Percentiles rank a stretch among this genome's conserved stretches.
Conservation (phyloP, 2,329 filamentous ascomycete genomes). For the Clonostachys rosea region DNA sequence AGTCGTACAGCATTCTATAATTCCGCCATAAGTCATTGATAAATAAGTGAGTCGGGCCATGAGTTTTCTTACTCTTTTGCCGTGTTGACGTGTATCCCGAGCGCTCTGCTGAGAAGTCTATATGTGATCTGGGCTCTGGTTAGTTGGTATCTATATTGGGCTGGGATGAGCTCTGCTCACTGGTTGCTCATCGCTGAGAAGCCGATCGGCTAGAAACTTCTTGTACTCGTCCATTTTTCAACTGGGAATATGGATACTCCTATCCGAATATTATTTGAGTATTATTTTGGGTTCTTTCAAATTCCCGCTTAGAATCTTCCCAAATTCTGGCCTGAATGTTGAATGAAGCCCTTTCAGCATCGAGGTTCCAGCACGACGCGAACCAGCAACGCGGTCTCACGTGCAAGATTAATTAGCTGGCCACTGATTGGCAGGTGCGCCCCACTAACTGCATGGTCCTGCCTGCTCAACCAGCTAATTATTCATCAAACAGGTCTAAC, state of each 20-base stretch:
- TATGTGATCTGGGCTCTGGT: slow-evolving; percentile 68
- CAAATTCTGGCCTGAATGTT: too few relatives aligned
- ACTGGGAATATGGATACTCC: too few relatives aligned
- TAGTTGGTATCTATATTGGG: slow-evolving; percentile 2
- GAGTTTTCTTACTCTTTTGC: slow-evolving; percentile 72
- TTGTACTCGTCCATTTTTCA: slow-evolving; percentile 55
- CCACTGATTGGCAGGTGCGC: too few relatives aligned
- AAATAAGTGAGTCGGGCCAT: slow-evolving; percentile 1
- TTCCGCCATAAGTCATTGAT: slow-evolving; percentile 43
- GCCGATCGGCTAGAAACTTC: slow-evolving; percentile 68
- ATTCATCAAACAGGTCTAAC: too few relatives aligned
- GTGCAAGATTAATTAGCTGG: too few relatives aligned
- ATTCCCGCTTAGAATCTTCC: too few relatives aligned
- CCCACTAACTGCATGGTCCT: too few relatives aligned
- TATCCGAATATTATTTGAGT: too few relatives aligned
- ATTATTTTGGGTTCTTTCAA: too few relatives aligned
- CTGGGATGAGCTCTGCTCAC: slow-evolving; percentile 38
- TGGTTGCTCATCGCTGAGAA: slow-evolving; percentile 71
- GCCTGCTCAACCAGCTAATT: too few relatives aligned
- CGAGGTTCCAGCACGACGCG: too few relatives aligned
- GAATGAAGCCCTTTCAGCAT: background rate
- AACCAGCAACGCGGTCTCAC: too few relatives aligned
- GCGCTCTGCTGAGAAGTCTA: slow-evolving; percentile 72
- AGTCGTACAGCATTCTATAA: slow-evolving; percentile 80
- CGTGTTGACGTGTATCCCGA: slow-evolving; percentile 79